Conservation (phyloP, 495 filamentous ascomycete genomes). For the Cryomyces minteri region DNA sequence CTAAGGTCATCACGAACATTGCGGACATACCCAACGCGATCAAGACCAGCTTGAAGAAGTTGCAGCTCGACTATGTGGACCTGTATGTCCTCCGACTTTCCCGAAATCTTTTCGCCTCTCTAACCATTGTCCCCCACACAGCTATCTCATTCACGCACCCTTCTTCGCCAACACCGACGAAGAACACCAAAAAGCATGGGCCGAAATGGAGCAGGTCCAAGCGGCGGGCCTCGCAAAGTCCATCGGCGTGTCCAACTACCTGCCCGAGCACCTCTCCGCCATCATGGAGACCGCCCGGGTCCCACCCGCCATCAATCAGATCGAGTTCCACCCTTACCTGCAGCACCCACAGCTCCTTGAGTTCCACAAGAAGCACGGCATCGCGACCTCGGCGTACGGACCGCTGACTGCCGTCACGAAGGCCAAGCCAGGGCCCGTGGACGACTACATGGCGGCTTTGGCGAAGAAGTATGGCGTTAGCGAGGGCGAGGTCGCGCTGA, state of each 20-base stretch:
- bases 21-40: slow-evolving; percentile 47
- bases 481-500: slow-evolving; percentile 45
- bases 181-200: slow-evolving; percentile 55
- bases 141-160: slow-evolving; percentile 64
- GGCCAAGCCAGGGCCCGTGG: slow-evolving; percentile 48
- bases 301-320: slow-evolving; percentile 62
- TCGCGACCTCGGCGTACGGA: slow-evolving; percentile 51
- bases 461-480: slow-evolving; percentile 64
- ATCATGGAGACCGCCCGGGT: slow-evolving; percentile 45
- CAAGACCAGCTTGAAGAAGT: slow-evolving; percentile 48
- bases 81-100: slow-evolving; percentile 24
- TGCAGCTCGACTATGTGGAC: slow-evolving; percentile 68
- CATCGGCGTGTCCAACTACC: slow-evolving; percentile 77
- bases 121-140: slow-evolving; percentile 5
- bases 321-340: slow-evolving; percentile 78
- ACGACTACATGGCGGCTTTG: slow-evolving; percentile 36
- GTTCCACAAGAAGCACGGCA: slow-evolving; percentile 45
- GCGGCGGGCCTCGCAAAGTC: slow-evolving; percentile 49
- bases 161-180: slow-evolving; percentile 43
- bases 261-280: slow-evolving; percentile 45
- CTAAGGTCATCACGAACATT: slow-evolving; percentile 46
- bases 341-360: slow-evolving; percentile 51
- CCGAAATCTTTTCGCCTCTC: not conserved
- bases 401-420: slow-evolving; percentile 49
- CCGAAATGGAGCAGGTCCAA: slow-evolving; percentile 56